phyloP scores from a whole-genome alignment of 306 rosid species.

The Lathyrus oleraceus region DNA sequence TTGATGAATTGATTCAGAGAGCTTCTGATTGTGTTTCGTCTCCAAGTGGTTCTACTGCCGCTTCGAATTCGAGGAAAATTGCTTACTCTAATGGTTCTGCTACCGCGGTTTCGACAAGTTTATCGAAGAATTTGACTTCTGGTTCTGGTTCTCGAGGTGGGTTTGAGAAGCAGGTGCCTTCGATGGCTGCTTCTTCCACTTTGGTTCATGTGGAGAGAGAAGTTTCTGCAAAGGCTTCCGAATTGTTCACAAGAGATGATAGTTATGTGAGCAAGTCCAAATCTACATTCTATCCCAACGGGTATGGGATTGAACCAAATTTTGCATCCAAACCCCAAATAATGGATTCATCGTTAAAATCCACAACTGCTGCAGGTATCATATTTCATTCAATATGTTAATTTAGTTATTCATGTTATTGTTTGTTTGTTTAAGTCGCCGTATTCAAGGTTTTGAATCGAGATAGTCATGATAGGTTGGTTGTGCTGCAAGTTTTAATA shows the following conservation, averaged over 20 bases:
- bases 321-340: constrained; percentile 54
- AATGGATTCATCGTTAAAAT: constrained; percentile 60
- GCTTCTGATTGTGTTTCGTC: constrained; percentile 70
- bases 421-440: background rate
- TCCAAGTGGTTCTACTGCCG: constrained; percentile 21
- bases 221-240: constrained; percentile 30
- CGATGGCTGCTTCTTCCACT: constrained; percentile 37
- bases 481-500: background rate
- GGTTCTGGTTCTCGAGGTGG: constrained; percentile 40
- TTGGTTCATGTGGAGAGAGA: constrained; percentile 42
- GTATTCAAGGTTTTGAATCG: background rate
- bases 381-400: background rate
- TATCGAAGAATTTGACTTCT: constrained; percentile 29
- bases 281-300: constrained; percentile 50
- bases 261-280: constrained; percentile 62
- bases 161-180: constrained; percentile 29
- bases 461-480: background rate
- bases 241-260: constrained; percentile 65
- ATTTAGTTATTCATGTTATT: constrained; percentile 7
- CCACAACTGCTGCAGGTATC: constrained; percentile 46
- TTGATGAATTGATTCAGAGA: constrained; percentile 77
- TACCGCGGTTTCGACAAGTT: constrained; percentile 20
- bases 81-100: constrained; percentile 38
- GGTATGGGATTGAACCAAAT: constrained; percentile 52
- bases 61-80: constrained; percentile 7